A percentile compares a stretch with the other conserved stretches of the same genome.
These are phyloP conservation scores for Brassica nigra DNA, from an alignment of 345 rosid genomes.

Conservation along the genomic window DNA sequence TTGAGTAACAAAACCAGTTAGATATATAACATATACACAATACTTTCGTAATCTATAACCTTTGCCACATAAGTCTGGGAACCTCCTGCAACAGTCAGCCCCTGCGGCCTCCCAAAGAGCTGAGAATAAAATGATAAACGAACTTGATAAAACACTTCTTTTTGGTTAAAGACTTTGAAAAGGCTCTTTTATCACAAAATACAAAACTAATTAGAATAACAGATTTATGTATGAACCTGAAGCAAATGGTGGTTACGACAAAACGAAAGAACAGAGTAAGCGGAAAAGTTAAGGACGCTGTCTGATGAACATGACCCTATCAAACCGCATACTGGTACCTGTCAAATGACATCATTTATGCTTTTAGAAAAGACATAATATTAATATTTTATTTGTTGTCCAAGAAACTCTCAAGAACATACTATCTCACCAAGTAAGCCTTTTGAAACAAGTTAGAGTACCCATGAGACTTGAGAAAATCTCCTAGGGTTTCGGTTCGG, in stretches of 20 bases:
- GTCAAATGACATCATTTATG: not conserved
- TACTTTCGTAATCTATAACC: slow-evolving; percentile 35
- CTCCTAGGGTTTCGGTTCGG: slow-evolving; percentile 62
- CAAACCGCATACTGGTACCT: slow-evolving; percentile 78
- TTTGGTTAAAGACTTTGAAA: not conserved
- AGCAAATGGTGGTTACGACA: slow-evolving; percentile 73
- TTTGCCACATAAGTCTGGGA: slow-evolving; percentile 62
- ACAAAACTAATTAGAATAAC: not conserved
- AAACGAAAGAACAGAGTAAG: slow-evolving; percentile 70
- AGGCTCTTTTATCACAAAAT: too few species aligned
- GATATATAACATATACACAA: too few species aligned
- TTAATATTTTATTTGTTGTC: not conserved
- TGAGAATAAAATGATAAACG: slow-evolving; percentile 25
- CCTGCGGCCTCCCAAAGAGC: slow-evolving; percentile 78
- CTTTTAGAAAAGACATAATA: not conserved
- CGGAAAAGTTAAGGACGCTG: slow-evolving; percentile 62
- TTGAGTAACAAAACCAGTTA: slow-evolving; percentile 6
- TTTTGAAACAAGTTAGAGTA: slow-evolving; percentile 72
- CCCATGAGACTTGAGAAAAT: slow-evolving; percentile 56
- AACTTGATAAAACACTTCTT: not conserved
- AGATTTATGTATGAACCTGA: slow-evolving; percentile 51
- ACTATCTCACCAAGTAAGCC: slow-evolving; percentile 67
- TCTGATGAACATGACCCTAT: slow-evolving; percentile 72
- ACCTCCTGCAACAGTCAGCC: slow-evolving; percentile 67
- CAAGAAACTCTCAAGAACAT: not conserved